phyloP scores from a whole-genome alignment of 306 rosid species.

The Prunus kanzakura region DNA sequence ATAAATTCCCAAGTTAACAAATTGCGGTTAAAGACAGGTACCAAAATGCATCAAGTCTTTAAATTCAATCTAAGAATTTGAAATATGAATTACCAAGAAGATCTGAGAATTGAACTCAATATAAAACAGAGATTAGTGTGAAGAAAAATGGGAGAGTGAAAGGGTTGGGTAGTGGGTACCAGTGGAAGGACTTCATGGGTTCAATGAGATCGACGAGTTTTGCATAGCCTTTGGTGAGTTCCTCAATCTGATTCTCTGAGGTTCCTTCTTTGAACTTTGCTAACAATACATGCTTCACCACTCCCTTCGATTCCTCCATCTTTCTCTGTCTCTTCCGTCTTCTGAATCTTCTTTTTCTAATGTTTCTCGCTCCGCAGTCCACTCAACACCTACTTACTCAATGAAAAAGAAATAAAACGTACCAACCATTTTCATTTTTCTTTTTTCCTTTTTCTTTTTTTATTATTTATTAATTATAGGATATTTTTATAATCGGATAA shows the following conservation, averaged over 20 bases:
- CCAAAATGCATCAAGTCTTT: too few relatives aligned
- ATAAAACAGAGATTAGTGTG: background rate
- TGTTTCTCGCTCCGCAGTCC: too few relatives aligned
- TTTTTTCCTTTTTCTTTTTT: too few relatives aligned
- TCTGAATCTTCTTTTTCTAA: too few relatives aligned
- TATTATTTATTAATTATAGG: too few relatives aligned
- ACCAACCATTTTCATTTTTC: too few relatives aligned
- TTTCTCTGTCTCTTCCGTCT: background rate
- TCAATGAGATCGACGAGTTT: constrained; percentile 64
- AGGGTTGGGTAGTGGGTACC: constrained; percentile 35
- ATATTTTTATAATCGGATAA: too few relatives aligned
- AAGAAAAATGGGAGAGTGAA: background rate
- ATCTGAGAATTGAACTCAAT: background rate
- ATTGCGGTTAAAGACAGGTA: too few relatives aligned
- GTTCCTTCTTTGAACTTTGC: constrained; percentile 72
- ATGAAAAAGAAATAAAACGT: too few relatives aligned
- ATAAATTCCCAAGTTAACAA: background rate
- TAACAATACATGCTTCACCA: constrained; percentile 64
- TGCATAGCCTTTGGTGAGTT: constrained; percentile 63
- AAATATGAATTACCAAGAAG: background rate
- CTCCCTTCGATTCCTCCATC: constrained; percentile 73
- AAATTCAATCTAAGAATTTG: too few relatives aligned
- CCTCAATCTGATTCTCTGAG: constrained; percentile 36
- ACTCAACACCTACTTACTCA: too few relatives aligned
- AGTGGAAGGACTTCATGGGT: constrained; percentile 76